Percentiles rank a stretch among this genome's conserved stretches.
Conservation (phyloP, 768 basidiomycete species). For the Sistotremastrum suecicum region DNA sequence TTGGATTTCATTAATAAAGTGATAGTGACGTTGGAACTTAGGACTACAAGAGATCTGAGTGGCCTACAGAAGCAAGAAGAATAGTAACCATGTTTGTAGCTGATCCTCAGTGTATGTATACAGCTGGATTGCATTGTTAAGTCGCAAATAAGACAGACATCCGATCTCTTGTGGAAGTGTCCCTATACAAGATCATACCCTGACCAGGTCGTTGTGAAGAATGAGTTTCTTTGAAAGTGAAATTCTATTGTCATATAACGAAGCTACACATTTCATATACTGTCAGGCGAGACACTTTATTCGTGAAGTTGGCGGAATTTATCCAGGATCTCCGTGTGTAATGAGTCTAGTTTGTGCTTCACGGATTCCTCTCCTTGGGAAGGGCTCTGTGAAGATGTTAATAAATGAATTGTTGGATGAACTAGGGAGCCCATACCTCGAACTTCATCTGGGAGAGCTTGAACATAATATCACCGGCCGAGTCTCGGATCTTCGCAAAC, state of each 20-base stretch:
- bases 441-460: conserved; percentile 99
- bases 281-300: conserved; percentile 21
- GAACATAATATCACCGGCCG: conserved; percentile 79
- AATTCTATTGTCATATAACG: too few relatives aligned
- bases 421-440: conserved; percentile 42
- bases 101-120: too few relatives aligned
- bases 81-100: too few relatives aligned
- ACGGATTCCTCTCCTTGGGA: conserved; percentile 80
- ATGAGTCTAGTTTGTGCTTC: conserved; percentile 64
- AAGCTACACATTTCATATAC: too few relatives aligned
- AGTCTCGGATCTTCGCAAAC: conserved; percentile 78
- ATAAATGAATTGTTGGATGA: not conserved
- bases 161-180: too few relatives aligned
- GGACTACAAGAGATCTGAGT: conserved; percentile 25
- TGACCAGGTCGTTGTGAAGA: too few relatives aligned
- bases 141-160: too few relatives aligned
- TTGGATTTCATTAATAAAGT: not conserved
- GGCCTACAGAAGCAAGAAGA: conserved; percentile 12
- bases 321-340: conserved; percentile 81
- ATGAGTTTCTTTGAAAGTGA: too few relatives aligned
- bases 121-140: too few relatives aligned
- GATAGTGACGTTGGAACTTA: conserved; percentile 8
- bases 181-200: too few relatives aligned
- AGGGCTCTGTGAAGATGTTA: conserved; percentile 45
- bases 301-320: conserved; percentile 82